A percentile compares a stretch with the other conserved stretches of the same genome.
These are phyloP conservation scores for Pseudomassariella vexata DNA, from an alignment of 2,329 filamentous ascomycete genomes.

Conservation along the genomic window DNA sequence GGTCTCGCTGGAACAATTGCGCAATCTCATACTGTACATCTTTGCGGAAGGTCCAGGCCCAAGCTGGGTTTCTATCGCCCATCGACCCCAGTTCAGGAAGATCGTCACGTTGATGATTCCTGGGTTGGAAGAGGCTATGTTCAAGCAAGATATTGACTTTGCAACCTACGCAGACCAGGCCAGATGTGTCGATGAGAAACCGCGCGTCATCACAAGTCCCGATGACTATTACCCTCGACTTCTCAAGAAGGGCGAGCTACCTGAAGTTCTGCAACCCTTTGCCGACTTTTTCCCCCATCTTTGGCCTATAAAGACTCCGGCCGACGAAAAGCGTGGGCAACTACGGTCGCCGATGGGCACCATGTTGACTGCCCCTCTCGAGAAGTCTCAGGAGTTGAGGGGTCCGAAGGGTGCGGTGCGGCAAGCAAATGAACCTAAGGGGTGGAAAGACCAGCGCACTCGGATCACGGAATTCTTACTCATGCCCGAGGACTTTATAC, in stretches of 20 bases:
- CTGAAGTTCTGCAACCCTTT: slow-evolving; percentile 56
- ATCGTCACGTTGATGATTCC: slow-evolving; percentile 90
- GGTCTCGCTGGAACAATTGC: slow-evolving; percentile 57
- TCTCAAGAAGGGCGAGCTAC: slow-evolving; percentile 44
- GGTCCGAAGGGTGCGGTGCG: slow-evolving; percentile 48
- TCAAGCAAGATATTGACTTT: slow-evolving; percentile 56
- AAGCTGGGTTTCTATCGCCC: slow-evolving; percentile 58
- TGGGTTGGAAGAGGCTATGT: slow-evolving; percentile 86
- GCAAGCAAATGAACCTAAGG: slow-evolving; percentile 56
- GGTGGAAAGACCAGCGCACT: slow-evolving; percentile 70
- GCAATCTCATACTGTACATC: slow-evolving; percentile 60
- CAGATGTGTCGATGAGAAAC: slow-evolving; percentile 21
- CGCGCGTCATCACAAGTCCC: slow-evolving; percentile 37
- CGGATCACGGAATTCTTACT: slow-evolving; percentile 77
- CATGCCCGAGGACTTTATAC: slow-evolving; percentile 65
- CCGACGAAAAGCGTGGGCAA: slow-evolving; percentile 73
- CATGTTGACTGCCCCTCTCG: slow-evolving; percentile 70
- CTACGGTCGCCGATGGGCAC: slow-evolving; percentile 84
- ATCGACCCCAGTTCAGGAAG: slow-evolving; percentile 63
- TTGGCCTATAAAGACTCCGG: slow-evolving; percentile 84
- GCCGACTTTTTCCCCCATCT: slow-evolving; percentile 79
- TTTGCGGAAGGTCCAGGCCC: slow-evolving; percentile 60
- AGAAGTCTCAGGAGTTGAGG: slow-evolving; percentile 65
- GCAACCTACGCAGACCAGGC: slow-evolving; percentile 34
- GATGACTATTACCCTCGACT: slow-evolving; percentile 56